phyloP scores from a whole-genome alignment of 345 rosid genomes.

The Odontarrhena argentea region DNA sequence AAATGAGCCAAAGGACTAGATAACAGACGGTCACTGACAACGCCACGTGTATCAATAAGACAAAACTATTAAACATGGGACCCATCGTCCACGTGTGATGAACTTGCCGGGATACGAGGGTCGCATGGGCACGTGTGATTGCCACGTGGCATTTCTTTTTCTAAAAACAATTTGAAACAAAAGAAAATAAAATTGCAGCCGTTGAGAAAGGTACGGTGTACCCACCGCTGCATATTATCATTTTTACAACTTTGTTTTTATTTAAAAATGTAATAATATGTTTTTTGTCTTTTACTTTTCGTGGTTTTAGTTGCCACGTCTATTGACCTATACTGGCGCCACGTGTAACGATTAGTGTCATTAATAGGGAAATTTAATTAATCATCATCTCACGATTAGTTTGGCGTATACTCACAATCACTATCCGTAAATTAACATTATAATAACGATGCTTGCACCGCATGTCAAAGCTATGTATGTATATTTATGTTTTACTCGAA shows the following conservation, averaged over 20 bases:
- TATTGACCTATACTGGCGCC: conserved; percentile 4
- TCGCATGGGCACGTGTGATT: conserved; percentile 46
- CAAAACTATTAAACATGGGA: conserved; percentile 29
- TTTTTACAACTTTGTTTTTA: conserved; percentile 6
- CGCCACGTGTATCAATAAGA: conserved; percentile 32
- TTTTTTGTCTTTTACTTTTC: conserved; percentile 34
- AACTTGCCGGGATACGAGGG: conserved; percentile 41
- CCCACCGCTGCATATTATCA: conserved; percentile 36
- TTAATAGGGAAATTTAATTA: conserved; percentile 18
- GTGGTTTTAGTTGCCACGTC: conserved; percentile 40
- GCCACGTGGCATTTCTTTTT: conserved; percentile 37
- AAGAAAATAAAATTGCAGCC: conserved; percentile 1
- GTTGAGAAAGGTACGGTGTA: conserved; percentile 44
- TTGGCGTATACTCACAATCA: conserved; percentile 33
- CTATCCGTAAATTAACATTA: not conserved
- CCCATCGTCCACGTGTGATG: conserved; percentile 41
- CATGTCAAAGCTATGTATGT: conserved; percentile 18
- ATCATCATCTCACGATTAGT: conserved; percentile 1
- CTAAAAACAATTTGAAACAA: not conserved
- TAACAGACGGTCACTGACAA: conserved; percentile 36
- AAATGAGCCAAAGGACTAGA: conserved; percentile 28
- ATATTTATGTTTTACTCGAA: not conserved
- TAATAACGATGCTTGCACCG: conserved; percentile 1
- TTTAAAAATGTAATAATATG: not conserved
- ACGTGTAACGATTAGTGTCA: conserved; percentile 34